A percentile compares a stretch with the other conserved stretches of the same genome.
These are phyloP conservation scores for Geotrichum australiense DNA, from an alignment of 1,139 yeast genomes.

Conservation along the genomic window DNA sequence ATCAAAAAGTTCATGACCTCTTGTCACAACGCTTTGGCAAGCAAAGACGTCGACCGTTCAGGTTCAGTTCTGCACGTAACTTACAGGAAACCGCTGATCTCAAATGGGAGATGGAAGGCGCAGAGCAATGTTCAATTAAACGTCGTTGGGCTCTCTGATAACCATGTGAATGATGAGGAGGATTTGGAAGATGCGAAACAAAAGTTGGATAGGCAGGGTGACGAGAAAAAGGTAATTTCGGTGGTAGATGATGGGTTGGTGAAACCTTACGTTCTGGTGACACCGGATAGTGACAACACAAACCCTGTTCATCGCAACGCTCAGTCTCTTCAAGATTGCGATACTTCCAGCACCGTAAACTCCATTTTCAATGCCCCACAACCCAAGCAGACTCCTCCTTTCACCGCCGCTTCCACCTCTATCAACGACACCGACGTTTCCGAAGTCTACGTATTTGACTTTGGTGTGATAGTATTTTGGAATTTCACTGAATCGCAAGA, in stretches of 20 bases:
- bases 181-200: slow-evolving; percentile 68
- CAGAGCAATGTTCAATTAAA: slow-evolving; percentile 72
- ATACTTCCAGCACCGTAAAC: no score
- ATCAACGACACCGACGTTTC: slow-evolving; percentile 50
- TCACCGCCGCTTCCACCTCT: neutral
- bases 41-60: no score
- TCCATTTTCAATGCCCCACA: no score
- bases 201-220: slow-evolving; percentile 69
- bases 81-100: slow-evolving; percentile 86
- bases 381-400: neutral
- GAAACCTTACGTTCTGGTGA: no score
- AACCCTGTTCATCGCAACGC: neutral
- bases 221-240: no score
- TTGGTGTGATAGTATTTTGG: slow-evolving; percentile 97
- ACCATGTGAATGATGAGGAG: slow-evolving; percentile 64
- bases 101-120: slow-evolving; percentile 79
- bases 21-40: slow-evolving; percentile 74
- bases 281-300: neutral
- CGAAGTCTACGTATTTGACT: slow-evolving; percentile 80
- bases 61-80: no score
- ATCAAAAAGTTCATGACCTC: slow-evolving; percentile 57
- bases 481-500: slow-evolving; percentile 90
- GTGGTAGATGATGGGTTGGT: no score
- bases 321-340: neutral
- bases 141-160: no score